These are phyloP conservation scores for Pseudocercospora eumusae DNA, from an alignment of 2,329 filamentous ascomycete genomes.

Conservation along the genomic window DNA sequence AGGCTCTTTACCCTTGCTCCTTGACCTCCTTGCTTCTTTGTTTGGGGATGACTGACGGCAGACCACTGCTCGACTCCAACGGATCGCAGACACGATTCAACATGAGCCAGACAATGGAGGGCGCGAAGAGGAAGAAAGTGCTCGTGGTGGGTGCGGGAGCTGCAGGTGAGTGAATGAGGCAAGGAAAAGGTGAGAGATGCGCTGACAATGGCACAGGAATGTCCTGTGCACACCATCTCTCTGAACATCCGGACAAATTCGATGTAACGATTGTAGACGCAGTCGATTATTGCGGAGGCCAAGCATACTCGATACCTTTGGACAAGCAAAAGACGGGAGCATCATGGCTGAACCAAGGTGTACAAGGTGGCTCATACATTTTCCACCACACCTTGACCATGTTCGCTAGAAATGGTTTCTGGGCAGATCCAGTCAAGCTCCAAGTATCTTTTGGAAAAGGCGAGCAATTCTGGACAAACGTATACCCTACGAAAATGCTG, in stretches of 20 bases:
- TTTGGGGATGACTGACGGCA: slow-evolving; percentile 31
- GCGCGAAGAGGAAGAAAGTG: slow-evolving; percentile 49
- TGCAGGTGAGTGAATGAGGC: slow-evolving; percentile 54
- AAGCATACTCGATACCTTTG: slow-evolving; percentile 60
- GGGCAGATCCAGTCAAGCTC: slow-evolving; percentile 59
- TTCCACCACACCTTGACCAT: slow-evolving; percentile 69
- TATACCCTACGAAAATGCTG: slow-evolving; percentile 58
- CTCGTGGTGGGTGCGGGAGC: slow-evolving; percentile 64
- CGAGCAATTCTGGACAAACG: slow-evolving; percentile 64
- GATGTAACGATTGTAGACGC: slow-evolving; percentile 64
- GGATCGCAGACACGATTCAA: slow-evolving; percentile 42
- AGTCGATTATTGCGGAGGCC: slow-evolving; percentile 60
- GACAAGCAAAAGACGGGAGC: slow-evolving; percentile 60
- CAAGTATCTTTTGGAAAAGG: slow-evolving; percentile 66
- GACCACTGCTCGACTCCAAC: slow-evolving; percentile 33
- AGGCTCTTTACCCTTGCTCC: background rate
- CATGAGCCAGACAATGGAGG: slow-evolving; percentile 40
- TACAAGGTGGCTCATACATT: slow-evolving; percentile 65
- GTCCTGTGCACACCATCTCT: slow-evolving; percentile 67
- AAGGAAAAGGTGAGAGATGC: background rate
- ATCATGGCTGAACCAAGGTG: slow-evolving; percentile 59
- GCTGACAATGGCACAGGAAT: slow-evolving; percentile 44
- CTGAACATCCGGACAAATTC: slow-evolving; percentile 66
- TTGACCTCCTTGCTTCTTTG: background rate
- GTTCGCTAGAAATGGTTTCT: slow-evolving; percentile 59